phyloP scores from a whole-genome alignment of 306 rosid genomes.

The Echinosophora koreensis region DNA sequence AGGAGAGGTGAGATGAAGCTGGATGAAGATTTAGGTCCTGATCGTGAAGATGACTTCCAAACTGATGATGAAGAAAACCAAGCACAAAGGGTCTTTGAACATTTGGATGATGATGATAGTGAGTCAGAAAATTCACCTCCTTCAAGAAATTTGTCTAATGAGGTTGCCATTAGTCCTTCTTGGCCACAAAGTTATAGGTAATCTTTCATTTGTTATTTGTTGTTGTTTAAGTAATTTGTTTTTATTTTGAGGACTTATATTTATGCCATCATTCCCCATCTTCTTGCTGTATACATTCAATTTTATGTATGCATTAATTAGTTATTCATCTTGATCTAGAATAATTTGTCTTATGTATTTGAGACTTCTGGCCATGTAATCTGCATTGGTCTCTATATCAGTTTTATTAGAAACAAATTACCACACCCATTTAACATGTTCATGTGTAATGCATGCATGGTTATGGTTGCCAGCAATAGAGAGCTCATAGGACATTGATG shows the following conservation, averaged over 20 bases:
- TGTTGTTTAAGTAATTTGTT: background rate
- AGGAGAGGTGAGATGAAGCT: constrained; percentile 51
- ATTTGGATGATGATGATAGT: constrained; percentile 51
- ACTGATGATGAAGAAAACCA: constrained; percentile 78
- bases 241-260: background rate
- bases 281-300: background rate
- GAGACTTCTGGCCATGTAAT: background rate
- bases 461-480: background rate
- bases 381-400: constrained; percentile 2
- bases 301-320: background rate
- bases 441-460: no score
- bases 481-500: background rate
- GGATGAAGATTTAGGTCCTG: constrained; percentile 64
- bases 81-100: constrained; percentile 48
- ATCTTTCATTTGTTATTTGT: background rate
- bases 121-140: constrained; percentile 54
- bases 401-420: background rate
- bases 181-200: constrained; percentile 82
- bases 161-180: constrained; percentile 5
- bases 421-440: background rate
- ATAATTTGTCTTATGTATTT: background rate
- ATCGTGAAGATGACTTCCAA: constrained; percentile 61
- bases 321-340: constrained; percentile 12
- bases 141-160: constrained; percentile 41
- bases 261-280: background rate